Base-by-base conservation (phyloP, 306 rosid species). In the Begonia fuchsioides region DNA sequence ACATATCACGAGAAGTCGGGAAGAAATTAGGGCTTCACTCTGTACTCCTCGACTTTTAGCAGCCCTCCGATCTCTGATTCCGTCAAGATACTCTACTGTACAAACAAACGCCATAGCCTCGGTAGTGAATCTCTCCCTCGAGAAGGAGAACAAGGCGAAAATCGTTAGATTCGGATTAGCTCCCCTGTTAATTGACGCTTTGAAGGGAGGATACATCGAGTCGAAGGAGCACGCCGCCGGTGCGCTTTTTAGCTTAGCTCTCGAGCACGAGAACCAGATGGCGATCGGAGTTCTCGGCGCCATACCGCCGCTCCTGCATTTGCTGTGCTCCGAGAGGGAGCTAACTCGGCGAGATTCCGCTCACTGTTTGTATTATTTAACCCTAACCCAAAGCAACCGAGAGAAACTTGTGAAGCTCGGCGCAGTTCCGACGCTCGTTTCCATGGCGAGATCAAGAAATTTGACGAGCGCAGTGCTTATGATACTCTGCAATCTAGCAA, bases 191-290 rank as follows among this genome's bases (percentile, higher is more conserved):
- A 68, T 88, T 15, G 90, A 88, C 48, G 93, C 63, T 2, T 58
- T 88, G 57, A 88, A 79, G 15, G 81, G 78, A 0, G 95, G 93
- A 56, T 72, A 62, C 62, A 20, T 55, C 41, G 97, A 88, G 41
- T 51, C 97, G 53, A 95, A 88, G 75, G 97, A 88, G 44, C 97
- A 84, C 64, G 90, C 93, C 15, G 97, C 93, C 20, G 95, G 93
- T 6, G 95, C 90, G 9, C 73, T 88, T 2, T 88, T 88, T 58
- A 88, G 97, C 56, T 61, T 88, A 11, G 93, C 95, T 0, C 15
- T 88, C 14, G 71, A 81, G 12, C 90, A 88, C 39, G 95, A 81
- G 3, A 88, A 84, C 70, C 77, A 82, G 56, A 81, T 88, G 95
- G 90, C 97, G 0, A 84, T 88, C n/a, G 95, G 95, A 0, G 86